Conservation (phyloP, 495 filamentous ascomycete species). For the Opeltia flavorubescens region DNA sequence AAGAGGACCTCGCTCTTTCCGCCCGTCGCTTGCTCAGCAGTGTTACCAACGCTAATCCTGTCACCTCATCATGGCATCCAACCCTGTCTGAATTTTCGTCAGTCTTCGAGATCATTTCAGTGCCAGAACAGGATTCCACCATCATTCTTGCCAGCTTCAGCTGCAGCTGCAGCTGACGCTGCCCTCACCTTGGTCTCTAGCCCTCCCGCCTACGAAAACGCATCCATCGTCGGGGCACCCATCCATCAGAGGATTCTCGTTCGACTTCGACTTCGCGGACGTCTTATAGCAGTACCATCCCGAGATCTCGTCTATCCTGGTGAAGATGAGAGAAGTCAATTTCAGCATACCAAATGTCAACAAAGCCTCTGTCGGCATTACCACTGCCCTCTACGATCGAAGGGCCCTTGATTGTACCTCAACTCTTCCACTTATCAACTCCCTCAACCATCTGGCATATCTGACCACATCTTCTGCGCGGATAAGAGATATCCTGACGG, state of each 20-base stretch:
- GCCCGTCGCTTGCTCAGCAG: background rate
- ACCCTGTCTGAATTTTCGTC: background rate
- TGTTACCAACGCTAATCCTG: background rate
- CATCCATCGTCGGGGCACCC: no score
- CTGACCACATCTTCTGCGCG: conserved; percentile 96
- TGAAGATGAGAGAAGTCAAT: conserved; percentile 94
- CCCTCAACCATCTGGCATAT: conserved; percentile 93
- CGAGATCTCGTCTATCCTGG: background rate
- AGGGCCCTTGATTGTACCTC: conserved; percentile 96
- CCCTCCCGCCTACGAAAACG: background rate
- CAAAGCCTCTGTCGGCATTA: conserved; percentile 98
- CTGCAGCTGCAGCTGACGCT: background rate
- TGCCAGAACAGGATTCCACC: background rate
- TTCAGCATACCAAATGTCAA: conserved; percentile 99
- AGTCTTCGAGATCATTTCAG: background rate
- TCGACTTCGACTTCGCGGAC: background rate
- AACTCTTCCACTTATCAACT: conserved; percentile 93
- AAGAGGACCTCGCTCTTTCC: background rate
- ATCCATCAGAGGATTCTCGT: no score
- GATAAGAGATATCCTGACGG: conserved; percentile 91
- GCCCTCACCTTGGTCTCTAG: background rate
- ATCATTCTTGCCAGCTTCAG: background rate
- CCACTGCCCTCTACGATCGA: conserved; percentile 93
- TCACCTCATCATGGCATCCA: background rate
- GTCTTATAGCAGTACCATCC: background rate